Conservation (phyloP, 305 asterid species). For the Nicotiana rustica region DNA sequence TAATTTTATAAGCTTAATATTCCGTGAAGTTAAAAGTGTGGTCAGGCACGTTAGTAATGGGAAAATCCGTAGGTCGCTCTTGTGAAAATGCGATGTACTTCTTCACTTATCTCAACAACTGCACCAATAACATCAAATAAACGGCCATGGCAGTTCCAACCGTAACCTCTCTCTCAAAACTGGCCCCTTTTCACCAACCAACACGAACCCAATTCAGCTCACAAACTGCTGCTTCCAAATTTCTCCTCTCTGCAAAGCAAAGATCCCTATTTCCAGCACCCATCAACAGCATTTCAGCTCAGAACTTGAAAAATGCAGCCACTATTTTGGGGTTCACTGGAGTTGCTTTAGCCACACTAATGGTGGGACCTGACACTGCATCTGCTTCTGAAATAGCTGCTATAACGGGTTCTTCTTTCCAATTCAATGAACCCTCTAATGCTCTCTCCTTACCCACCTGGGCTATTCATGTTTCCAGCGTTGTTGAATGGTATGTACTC, state of each 20-base stretch:
- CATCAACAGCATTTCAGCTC: constrained; percentile 28
- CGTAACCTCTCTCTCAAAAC: constrained; percentile 41
- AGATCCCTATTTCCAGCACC: constrained; percentile 34
- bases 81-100: no score
- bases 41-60: no score
- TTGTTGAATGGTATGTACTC: constrained; percentile 77
- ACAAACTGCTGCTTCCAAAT: constrained; percentile 36
- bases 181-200: constrained; percentile 38
- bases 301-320: constrained; percentile 43
- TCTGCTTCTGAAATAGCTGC: constrained; percentile 64
- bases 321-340: constrained; percentile 70
- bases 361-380: constrained; percentile 49
- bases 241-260: constrained; percentile 36
- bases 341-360: constrained; percentile 56
- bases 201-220: constrained; percentile 35
- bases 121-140: background rate
- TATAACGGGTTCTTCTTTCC: constrained; percentile 45
- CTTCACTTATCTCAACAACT: background rate
- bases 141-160: constrained; percentile 44
- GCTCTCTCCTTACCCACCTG: constrained; percentile 98
- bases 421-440: constrained; percentile 78
- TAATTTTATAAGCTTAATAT: no score
- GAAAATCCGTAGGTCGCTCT: no score
- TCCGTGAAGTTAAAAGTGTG: no score
- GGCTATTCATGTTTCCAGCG: constrained; percentile 96